These are phyloP conservation scores for Dryadomyces quercivorus DNA, from an alignment of 2,329 filamentous ascomycete genomes.

Conservation along the genomic window DNA sequence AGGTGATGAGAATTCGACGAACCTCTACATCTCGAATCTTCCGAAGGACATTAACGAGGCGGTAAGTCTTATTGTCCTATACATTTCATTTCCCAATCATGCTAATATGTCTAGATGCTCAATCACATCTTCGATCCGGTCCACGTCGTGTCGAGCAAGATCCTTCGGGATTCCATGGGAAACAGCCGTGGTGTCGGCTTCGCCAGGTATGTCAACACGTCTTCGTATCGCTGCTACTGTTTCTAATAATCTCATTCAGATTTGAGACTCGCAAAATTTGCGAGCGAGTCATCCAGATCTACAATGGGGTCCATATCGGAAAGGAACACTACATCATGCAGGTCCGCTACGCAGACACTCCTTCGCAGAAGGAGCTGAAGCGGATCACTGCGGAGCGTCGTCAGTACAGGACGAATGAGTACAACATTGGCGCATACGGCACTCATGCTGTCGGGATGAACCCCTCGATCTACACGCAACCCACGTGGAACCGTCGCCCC, in stretches of 20 bases:
- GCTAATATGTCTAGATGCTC: constrained; percentile 37
- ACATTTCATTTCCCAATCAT: not conserved
- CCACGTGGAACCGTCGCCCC: constrained; percentile 23
- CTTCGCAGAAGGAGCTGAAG: constrained; percentile 93
- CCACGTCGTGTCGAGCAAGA: constrained; percentile 85
- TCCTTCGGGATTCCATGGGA: constrained; percentile 81
- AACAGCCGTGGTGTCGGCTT: constrained; percentile 96
- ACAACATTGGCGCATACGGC: constrained; percentile 64
- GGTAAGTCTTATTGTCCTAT: constrained; percentile 35
- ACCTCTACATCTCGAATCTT: constrained; percentile 95
- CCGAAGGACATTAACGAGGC: constrained; percentile 86
- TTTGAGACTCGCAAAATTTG: constrained; percentile 85
- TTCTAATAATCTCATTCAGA: constrained; percentile 33
- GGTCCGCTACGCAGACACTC: constrained; percentile 93
- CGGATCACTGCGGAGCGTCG: constrained; percentile 89
- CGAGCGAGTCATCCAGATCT: constrained; percentile 76
- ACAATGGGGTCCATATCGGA: constrained; percentile 66
- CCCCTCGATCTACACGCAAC: constrained; percentile 31
- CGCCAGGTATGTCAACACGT: constrained; percentile 55
- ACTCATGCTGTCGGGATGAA: constrained; percentile 47
- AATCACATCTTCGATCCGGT: constrained; percentile 68
- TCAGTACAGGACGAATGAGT: constrained; percentile 92
- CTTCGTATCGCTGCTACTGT: not conserved
- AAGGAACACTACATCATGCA: constrained; percentile 76
- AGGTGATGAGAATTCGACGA: constrained; percentile 79